Evolutionary conservation across 208 protist species (phyloP), one percentile per base, ranked within the genome.

Genomic region (Naegleria gruberi): DNA sequence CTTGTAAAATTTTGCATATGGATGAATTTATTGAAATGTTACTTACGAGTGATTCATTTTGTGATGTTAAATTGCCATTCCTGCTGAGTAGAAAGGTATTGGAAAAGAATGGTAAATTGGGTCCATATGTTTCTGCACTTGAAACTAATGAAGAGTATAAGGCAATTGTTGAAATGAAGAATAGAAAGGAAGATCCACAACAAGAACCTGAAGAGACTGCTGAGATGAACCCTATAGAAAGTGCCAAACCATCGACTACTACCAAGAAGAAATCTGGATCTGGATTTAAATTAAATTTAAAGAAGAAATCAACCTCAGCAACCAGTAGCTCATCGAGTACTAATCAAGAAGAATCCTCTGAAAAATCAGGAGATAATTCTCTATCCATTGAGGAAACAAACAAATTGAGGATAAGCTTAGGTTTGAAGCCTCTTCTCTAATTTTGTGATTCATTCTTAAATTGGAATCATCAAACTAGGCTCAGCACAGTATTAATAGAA

Each of bases 11-110:
- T 84, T 90, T 73, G 8, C 92, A 96, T 91, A 90, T 98, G 8
- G 96, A 98, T 90, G 94, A 97, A 87, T 94, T 97, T 45, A 89
- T 97, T 4, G 93, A 97, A 15, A 83, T 94, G 51, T 81, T 97
- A 7, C 90, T 97, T 1, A 90, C 57, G 2, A 73, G 91, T n/a
- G 92, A 95, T 23, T 92, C 92, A 44, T 87, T 92, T 34, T 96
- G 91, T 86, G 96, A 97, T 84, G 92, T 96, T 30, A 83, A 85
- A 30, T 65, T 97, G 37, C 96, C 96, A 12, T 89, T 91, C 73
- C 44, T 97, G 17, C 90, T 37, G n/a, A 86, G 45, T 15, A 77
- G 91, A 34, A 86, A 7, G 12, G 4, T 82, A 26, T 90, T 92
- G 44, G 91, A 92, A 90, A 34, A 40, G 17, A 44, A 23, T 8